phyloP scores from a whole-genome alignment of 257 asterid species.

The Plantago elongata region DNA sequence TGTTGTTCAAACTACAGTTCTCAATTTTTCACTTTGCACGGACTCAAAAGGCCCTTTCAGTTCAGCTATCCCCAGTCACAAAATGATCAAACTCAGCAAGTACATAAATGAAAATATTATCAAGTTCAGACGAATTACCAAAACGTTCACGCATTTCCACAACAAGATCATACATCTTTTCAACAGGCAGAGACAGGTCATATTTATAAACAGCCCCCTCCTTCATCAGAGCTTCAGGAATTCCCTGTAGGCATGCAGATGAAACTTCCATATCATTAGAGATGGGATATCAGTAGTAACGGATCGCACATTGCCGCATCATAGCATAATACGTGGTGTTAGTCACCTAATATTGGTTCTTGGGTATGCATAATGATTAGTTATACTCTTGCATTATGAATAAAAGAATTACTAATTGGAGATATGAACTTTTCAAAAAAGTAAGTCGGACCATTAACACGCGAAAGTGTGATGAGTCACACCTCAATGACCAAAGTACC shows the following conservation, averaged over 20 bases:
- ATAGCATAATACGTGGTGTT: too few species aligned
- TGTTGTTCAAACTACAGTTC: too few species aligned
- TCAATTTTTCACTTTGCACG: neutral
- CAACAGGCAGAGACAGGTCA: conserved; percentile 84
- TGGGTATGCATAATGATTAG: too few species aligned
- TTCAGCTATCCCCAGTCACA: neutral
- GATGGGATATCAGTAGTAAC: too few species aligned
- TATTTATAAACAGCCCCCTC: conserved; percentile 93
- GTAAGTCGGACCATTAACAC: conserved; percentile 14
- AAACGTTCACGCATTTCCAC: conserved; percentile 78
- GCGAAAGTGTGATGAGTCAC: neutral
- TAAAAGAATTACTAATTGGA: too few species aligned
- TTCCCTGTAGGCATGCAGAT: conserved; percentile 49
- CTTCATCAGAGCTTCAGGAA: conserved; percentile 94
- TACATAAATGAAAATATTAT: conserved; percentile 8
- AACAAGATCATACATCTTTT: conserved; percentile 81
- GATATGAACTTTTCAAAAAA: neutral
- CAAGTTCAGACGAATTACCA: conserved; percentile 40
- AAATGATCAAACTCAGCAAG: conserved; percentile 10
- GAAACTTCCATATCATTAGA: neutral
- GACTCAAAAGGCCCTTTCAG: neutral
- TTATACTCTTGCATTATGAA: too few species aligned
- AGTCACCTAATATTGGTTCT: too few species aligned
- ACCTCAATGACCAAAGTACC: conserved; percentile 35
- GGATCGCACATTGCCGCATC: too few species aligned